Base-by-base conservation (phyloP, 1,284 basidiomycete genomes). In the Ceratobasidium theobromae region DNA sequence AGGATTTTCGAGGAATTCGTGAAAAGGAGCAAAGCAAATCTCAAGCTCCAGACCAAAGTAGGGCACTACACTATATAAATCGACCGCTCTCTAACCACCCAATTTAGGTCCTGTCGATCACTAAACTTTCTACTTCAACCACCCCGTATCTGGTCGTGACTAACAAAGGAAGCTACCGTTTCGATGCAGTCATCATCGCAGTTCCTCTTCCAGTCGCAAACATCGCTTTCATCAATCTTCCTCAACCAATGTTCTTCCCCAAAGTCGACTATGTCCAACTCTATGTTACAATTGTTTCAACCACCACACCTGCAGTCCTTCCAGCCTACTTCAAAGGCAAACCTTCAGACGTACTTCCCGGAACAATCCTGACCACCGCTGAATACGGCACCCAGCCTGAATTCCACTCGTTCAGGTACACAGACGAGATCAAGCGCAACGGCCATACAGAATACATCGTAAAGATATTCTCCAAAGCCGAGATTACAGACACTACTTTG, bases 341-440 rank as follows among this genome's bases (percentile, higher is more conserved):
- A 3, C 69, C 78, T 0, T 75, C 75, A 12, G 74, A 79, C 1
- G 74, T 74, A 28, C 78, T 88, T 4, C 91, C 95, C 0, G 79
- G 76, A n/a, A 85, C 84, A 67, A 81, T 97, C 67, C 77, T 98
- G 60, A 95, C 94, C 4, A 89, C 88, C 0, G 80, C 82, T 8
- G 60, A 40, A 6, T 81, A 81, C 8, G 80, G 80, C 1, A 77
- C 78, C 9, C 82, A 82, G 58, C 91, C 93, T 1, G 86, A 89
- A 66, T 97, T 98, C 78, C 94, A 94, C 73, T 93, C 91, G 1
- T 76, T 98, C 58, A 87, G 87, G 23, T 98, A 97, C 77, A 88
- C 92, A 67, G 86, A 88, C 1, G 78, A 77, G 40, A 77, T 70
- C 70, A 76, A 67, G 69, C 67, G 64, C 40, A 28, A 70, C 58